phyloP scores from a whole-genome alignment of 139 green algal genomes.

The Tetraselmis chui region DNA sequence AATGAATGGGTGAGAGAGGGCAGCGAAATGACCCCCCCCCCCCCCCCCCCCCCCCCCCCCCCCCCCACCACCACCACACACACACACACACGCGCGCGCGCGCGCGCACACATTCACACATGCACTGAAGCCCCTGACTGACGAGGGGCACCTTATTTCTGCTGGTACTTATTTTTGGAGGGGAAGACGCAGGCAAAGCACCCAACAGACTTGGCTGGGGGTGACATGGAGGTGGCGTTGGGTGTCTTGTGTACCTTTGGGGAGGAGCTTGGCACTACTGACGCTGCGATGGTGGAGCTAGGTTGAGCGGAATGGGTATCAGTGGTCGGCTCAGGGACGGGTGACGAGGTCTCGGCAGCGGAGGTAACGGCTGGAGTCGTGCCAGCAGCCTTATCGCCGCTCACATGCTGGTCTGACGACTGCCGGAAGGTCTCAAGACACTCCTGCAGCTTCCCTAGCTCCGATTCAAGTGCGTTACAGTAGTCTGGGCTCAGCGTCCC shows the following conservation, averaged over 20 bases:
- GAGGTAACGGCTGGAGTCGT: background rate
- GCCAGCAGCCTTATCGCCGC: background rate
- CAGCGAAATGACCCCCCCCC: too few species aligned
- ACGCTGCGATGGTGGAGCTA: background rate
- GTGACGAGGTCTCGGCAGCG: background rate
- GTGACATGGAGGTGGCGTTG: background rate
- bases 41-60: too few species aligned
- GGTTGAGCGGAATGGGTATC: too few species aligned
- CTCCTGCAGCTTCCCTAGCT: background rate
- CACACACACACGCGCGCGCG: too few species aligned
- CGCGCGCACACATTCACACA: too few species aligned
- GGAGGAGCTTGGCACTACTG: background rate
- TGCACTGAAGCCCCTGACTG: too few species aligned
- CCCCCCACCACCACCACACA: too few species aligned
- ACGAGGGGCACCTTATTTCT: too few species aligned
- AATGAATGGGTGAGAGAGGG: too few species aligned
- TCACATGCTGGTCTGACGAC: background rate
- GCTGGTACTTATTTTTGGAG: background rate
- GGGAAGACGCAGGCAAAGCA: background rate
- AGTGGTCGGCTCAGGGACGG: background rate
- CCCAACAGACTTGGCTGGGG: background rate
- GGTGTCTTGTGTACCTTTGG: too few species aligned
- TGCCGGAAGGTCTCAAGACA: background rate
- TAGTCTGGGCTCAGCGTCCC: background rate
- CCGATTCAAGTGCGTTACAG: background rate